Evolutionary conservation across 306 rosid genomes (phyloP).

Genomic region (Acacia acuminata): DNA sequence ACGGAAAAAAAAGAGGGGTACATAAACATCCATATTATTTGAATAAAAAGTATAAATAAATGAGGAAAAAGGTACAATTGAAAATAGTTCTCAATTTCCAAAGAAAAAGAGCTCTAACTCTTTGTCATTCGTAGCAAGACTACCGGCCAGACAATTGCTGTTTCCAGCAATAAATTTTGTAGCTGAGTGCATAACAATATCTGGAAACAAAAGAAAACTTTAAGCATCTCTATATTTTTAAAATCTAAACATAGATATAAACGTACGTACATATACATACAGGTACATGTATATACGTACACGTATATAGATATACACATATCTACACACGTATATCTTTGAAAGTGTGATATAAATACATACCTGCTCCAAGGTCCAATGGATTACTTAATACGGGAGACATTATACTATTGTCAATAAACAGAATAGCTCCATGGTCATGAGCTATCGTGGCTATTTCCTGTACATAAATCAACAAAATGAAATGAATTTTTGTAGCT

Average conservation of each 20-base stretch:
- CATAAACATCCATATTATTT: too few relatives aligned
- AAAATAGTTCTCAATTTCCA: background rate
- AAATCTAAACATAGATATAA: too few relatives aligned
- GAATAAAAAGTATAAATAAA: too few relatives aligned
- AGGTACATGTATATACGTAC: too few relatives aligned
- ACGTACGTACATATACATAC: too few relatives aligned
- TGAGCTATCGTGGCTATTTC: slow-evolving; percentile 78
- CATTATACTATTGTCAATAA: slow-evolving; percentile 94
- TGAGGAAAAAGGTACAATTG: too few relatives aligned
- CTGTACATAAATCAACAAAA: slow-evolving; percentile 38
- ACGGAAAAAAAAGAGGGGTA: background rate
- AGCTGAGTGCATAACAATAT: background rate
- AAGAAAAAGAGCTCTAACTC: too few relatives aligned
- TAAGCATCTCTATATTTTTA: too few relatives aligned
- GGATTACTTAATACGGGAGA: slow-evolving; percentile 88
- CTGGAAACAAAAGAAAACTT: background rate
- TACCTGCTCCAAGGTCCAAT: background rate
- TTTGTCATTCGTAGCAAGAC: too few relatives aligned
- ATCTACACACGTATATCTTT: too few relatives aligned
- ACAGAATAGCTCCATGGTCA: slow-evolving; percentile 66
- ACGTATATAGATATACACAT: too few relatives aligned
- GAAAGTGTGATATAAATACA: background rate
- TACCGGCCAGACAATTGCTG: background rate
- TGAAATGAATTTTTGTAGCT: background rate
- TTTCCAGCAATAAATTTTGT: background rate